Percentiles rank a stretch among this genome's conserved stretches.
Conservation (phyloP, 257 asterid genomes). For the Rhazya stricta region DNA sequence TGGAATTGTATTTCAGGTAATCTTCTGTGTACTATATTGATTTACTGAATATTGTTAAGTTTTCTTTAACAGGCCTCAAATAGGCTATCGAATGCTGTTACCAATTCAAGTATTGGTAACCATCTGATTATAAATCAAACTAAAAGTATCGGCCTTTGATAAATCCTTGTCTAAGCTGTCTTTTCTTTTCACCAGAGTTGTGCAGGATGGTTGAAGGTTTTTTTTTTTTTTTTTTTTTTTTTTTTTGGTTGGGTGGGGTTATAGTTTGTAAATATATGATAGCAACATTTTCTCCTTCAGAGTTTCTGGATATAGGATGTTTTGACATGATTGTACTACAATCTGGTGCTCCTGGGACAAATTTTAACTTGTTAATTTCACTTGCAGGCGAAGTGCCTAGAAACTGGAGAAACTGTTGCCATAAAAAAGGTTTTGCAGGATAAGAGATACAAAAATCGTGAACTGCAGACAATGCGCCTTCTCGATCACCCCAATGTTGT, state of each 20-base stretch:
- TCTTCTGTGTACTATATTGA: not conserved
- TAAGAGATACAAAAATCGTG: slow-evolving; percentile 89
- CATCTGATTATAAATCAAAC: not conserved
- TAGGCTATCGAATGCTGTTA: not conserved
- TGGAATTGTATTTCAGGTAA: slow-evolving; percentile 90
- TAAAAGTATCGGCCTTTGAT: not conserved
- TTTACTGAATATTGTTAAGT: not conserved
- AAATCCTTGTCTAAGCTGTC: not conserved
- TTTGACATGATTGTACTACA: not conserved
- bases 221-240: not conserved
- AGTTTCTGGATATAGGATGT: not conserved
- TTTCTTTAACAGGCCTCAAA: no score
- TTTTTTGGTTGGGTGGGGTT: no score
- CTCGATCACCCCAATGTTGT: slow-evolving; percentile 96
- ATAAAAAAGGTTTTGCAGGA: slow-evolving; percentile 96
- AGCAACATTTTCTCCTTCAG: not conserved
- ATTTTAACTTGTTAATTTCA: slow-evolving; percentile 18
- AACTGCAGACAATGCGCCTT: slow-evolving; percentile 92
- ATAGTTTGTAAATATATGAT: not conserved
- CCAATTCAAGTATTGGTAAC: not conserved
- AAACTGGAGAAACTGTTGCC: slow-evolving; percentile 90
- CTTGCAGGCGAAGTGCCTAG: slow-evolving; percentile 88
- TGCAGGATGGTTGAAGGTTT: not conserved
- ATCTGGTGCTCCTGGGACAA: not conserved
- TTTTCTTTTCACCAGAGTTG: not conserved